Conservation (phyloP, 139 green algal genomes). For the Haematococcus sp. region DNA sequence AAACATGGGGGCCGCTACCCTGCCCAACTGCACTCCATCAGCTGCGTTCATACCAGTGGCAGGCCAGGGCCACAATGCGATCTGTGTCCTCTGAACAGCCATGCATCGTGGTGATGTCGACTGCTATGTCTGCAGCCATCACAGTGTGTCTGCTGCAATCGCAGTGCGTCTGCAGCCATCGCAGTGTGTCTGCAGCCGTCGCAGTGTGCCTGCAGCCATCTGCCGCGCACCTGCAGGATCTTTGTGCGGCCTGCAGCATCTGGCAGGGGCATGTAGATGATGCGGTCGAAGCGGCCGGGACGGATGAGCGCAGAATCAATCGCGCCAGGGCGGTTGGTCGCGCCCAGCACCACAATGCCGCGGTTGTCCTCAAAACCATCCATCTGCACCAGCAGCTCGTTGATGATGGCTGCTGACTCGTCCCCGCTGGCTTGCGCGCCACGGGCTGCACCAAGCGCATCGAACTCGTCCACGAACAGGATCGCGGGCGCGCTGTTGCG, state of each 20-base stretch:
- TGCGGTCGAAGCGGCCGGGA: conserved; percentile 94
- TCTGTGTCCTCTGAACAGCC: too few species aligned
- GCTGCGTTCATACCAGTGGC: too few species aligned
- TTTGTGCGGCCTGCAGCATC: conserved; percentile 75
- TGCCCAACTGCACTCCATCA: too few species aligned
- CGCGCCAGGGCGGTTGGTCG: conserved; percentile 91
- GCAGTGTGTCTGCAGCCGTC: too few species aligned
- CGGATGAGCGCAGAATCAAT: conserved; percentile 87
- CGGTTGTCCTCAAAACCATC: conserved; percentile 97
- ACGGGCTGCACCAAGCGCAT: conserved; percentile 81
- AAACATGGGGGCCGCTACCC: too few species aligned
- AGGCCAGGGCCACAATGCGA: too few species aligned
- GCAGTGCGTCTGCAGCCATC: not conserved
- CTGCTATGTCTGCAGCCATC: too few species aligned
- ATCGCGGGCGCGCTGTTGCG: conserved; percentile 75
- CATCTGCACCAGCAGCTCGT: conserved; percentile 94
- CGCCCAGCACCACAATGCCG: conserved; percentile 92
- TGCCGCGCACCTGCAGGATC: conserved; percentile 70
- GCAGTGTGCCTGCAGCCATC: not conserved
- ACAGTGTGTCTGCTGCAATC: too few species aligned
- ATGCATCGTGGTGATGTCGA: too few species aligned
- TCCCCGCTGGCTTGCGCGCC: conserved; percentile 50
- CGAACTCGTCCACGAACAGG: conserved; percentile 98
- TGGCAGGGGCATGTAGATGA: conserved; percentile 89
- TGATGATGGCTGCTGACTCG: conserved; percentile 89